Base-by-base conservation (phyloP, 768 basidiomycete species). In the Lentinula boryana region DNA sequence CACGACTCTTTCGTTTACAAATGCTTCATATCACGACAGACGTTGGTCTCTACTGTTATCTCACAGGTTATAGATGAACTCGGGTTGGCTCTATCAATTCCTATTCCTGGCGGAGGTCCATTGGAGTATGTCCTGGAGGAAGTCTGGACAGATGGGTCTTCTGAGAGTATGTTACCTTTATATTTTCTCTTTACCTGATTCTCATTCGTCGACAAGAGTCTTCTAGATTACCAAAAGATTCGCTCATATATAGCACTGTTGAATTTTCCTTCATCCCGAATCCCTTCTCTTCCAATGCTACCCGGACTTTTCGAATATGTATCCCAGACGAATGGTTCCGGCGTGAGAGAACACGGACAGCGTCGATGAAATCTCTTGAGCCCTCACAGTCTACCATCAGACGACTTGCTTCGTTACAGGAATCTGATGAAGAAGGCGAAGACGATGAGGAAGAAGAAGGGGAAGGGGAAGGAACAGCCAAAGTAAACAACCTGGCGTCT, bases 261-360 rank as follows among this genome's bases (percentile, higher is more conserved):
- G 70, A 68, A 52, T 73, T 73, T 13, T 75, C 81, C 0, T 75
- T 73, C 41, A 66, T 68, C 54, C 64, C 76, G 9, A 80, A 80
- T 64, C 75, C 77, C 1, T 77, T 79, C 63, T 72, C 74, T n/a
- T 66, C 72, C 3, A 64, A 69, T 32, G 79, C 79, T 21, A 51
- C 44, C 1, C 82, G 83, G 8, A 68, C 64, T 7, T 83, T 88
- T 67, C 78, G 80, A 31, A 80, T 92, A 59, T 88, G 86, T 63
- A 83, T 93, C 7, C 88, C 88, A 1, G 88, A 88, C 57, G 86
- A 88, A 67, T 93, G 87, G 91, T 93, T 84, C 71, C 84, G 85
- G 60, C 82, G 88, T 16, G 83, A 85, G 18, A 88, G 81, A 63
- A 80, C 85, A 6, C 82, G 83, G 0, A 75, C 72, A 41, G 23